Base-by-base conservation (phyloP, 140 eudicot genomes). In the Senecio squalidus region DNA sequence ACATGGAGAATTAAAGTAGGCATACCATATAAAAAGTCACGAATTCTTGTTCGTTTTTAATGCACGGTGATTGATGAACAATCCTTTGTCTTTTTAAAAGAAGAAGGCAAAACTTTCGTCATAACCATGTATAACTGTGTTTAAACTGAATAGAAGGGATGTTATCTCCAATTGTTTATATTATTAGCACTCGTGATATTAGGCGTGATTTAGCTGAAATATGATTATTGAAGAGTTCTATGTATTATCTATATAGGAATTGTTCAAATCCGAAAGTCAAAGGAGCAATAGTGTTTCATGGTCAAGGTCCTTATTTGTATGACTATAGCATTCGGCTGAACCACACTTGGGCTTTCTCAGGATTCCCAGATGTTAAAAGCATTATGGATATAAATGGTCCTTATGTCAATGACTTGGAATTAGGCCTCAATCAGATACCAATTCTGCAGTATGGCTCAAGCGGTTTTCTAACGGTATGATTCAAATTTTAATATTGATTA, bases 261-360 rank as follows among this genome's bases (percentile, higher is more conserved):
- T 79, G 78, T 58, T 79, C 89, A 8, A 76, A 84, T 69, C 98
- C 96, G 24, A 86, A 77, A 75, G 77, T 92, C 76, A 87, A 72
- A 80, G 98, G 96, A 80, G 98, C 98, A 52, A 70, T 87, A 38
- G 93, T 87, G 74, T 92, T 92, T 84, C 96, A 92, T 78, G 61
- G 68, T 62, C 98, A 92, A 82, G 98, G 98, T 60, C 96, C 98
- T 68, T 76, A 73, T 66, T 33, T 74, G 40, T 92, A 76, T 71
- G 98, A 92, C 58, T 92, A 92, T 63, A 92, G 98, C 80, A 92
- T 92, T 66, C 96, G 98, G 47, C 86, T 92, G 78, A 92, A 92
- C 73, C 98, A 92, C 74, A 81, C 98, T 65, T 92, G 98, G 98
- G 96, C 98, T 17, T 82, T 87, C 69, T 76, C 98, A 22, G 98